These are phyloP conservation scores for Perkinsus marinus DNA, from an alignment of 169 alveolate species.

Conservation along the genomic window DNA sequence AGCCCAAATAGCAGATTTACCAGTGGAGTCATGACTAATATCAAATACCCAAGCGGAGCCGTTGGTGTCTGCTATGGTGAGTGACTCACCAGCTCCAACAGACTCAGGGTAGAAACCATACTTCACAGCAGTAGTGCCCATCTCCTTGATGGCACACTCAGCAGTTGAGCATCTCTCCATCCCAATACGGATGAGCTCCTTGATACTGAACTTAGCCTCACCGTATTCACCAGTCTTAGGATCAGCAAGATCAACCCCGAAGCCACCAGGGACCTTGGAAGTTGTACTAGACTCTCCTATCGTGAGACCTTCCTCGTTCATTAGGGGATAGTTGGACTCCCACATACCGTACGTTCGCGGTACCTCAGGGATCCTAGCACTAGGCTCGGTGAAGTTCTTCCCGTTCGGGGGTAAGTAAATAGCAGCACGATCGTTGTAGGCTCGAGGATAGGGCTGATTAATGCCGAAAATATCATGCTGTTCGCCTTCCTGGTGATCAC, in stretches of 20 bases:
- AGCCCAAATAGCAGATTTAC: slow-evolving; percentile 1
- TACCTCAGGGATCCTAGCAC: not conserved
- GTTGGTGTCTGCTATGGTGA: not conserved
- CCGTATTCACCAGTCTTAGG: not conserved
- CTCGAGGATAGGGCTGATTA: not conserved
- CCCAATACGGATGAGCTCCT: not conserved
- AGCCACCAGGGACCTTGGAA: not conserved
- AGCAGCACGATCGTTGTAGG: not conserved
- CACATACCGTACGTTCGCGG: not conserved
- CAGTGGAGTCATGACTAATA: not conserved
- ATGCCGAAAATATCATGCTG: not conserved
- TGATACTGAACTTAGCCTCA: not conserved
- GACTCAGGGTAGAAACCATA: slow-evolving; percentile 1
- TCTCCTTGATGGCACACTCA: not conserved
- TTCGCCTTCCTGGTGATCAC: not conserved
- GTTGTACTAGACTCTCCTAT: not conserved
- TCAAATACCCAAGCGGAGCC: not conserved
- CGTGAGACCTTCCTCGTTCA: slow-evolving; percentile 1
- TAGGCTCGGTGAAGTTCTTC: not conserved
- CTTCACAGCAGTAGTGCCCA: not conserved
- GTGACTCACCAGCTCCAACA: not conserved
- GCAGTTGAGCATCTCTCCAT: slow-evolving; percentile 4
- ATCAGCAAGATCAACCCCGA: not conserved
- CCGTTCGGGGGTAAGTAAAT: not conserved
- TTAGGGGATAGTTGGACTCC: not conserved